phyloP scores from a whole-genome alignment of 176 grass and related monocot genomes.

The Poa annua region DNA sequence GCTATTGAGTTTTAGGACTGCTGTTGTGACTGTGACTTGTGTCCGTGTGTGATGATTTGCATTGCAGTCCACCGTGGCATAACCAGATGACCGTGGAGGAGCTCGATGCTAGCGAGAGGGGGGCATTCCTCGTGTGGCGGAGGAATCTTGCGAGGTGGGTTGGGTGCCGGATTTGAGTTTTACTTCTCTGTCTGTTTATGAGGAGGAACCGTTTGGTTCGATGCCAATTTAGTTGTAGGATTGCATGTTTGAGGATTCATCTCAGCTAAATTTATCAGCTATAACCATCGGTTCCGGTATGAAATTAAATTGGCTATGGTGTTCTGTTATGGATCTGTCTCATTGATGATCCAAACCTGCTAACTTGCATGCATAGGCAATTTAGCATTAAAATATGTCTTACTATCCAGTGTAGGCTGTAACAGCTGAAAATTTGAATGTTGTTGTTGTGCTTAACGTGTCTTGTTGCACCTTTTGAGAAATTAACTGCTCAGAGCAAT shows the following conservation, averaged over 20 bases:
- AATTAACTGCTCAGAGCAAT: conserved; percentile 7
- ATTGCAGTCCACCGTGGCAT: conserved; percentile 72
- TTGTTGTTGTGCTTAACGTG: not conserved
- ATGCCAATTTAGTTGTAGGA: not conserved
- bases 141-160: conserved; percentile 82
- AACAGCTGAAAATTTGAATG: not conserved
- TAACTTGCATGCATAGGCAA: not conserved
- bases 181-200: not conserved
- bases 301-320: not conserved
- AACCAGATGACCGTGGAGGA: conserved; percentile 73
- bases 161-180: conserved; percentile 20
- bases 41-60: not conserved
- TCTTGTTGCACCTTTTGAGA: not conserved
- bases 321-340: conserved; percentile 9
- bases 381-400: not conserved
- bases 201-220: not conserved
- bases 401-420: not conserved
- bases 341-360: not conserved
- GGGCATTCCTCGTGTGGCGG: conserved; percentile 81
- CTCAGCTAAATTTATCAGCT: not conserved
- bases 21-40: conserved; percentile 29
- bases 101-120: conserved; percentile 70
- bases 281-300: not conserved
- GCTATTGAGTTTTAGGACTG: not conserved
- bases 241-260: not conserved